Evolutionary conservation across 371 early-diverging fungal species (phyloP), one percentile per base, ranked within the genome.

Genomic region (Circinella umbellata): DNA sequence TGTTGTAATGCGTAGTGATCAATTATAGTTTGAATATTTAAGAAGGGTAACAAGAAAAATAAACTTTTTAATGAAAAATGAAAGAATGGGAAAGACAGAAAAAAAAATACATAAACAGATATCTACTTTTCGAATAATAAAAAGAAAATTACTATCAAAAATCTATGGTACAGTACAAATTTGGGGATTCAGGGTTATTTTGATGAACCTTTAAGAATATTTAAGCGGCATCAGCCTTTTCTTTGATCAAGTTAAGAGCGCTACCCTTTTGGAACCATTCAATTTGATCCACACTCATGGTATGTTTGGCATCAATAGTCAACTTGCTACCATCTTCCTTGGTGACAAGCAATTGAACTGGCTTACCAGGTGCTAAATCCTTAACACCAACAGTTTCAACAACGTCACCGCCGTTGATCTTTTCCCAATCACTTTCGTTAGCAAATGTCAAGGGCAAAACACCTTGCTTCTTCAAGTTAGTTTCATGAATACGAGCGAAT

Each of bases 401-500:
- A 63, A 90, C 88, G 88, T 94, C 95, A 1, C 91, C 86, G 49
- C 93, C 91, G 54, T 86, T 80, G 71, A 96, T 85, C 73, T 82
- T 84, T 59, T 94, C 88, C 83, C 94, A 98, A 77, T 97, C 94
- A 11, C 78, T 84, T 53, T 88, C 90, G 75, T 96, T 83, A 51
- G 88, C 92, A 79, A 98, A 97, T 3, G 94, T 94, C 62, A 98
- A 81, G 35, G 98, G 98, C 62, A 98, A 84, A 38, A 98, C 93
- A 70, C 98, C 98, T 82, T 98, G 98, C 87, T 97, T 98, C 91
- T 98, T 98, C 75, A 98, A 81, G 84, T 98, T 98, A 72, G 98
- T 98, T 81, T 98, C 96, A 80, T 98, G 98, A 85, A 98, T 98
- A 79, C 98, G 94, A 36, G 98, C 98, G 87, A 98, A 98, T 39